Evolutionary conservation across 1,139 yeast genomes (phyloP).

Genomic region (Lodderomyces theae): DNA sequence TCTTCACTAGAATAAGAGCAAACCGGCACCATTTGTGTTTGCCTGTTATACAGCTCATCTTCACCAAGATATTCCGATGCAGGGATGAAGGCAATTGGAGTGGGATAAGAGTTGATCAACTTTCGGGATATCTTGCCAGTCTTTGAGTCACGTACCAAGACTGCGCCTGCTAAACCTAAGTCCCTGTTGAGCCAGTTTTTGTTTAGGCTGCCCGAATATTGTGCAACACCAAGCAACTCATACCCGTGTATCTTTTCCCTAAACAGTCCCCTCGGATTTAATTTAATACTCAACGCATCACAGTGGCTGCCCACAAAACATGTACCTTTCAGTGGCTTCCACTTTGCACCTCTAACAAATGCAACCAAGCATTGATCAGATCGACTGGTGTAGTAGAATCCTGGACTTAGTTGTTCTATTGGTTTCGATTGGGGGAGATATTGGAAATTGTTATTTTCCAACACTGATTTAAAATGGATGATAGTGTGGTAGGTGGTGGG

Average conservation of each 20-base stretch:
- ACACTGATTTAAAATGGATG: constrained; percentile 36
- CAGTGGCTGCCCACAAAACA: constrained; percentile 62
- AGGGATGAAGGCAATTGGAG: constrained; percentile 64
- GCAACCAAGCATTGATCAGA: constrained; percentile 57
- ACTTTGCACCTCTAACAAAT: constrained; percentile 53
- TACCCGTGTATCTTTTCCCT: constrained; percentile 52
- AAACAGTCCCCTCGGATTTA: constrained; percentile 44
- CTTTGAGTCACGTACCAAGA: constrained; percentile 37
- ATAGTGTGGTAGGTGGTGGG: constrained; percentile 68
- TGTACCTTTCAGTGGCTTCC: constrained; percentile 56
- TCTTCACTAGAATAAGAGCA: constrained; percentile 44
- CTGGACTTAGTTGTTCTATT: constrained; percentile 33
- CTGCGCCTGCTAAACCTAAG: constrained; percentile 63
- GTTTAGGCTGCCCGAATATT: constrained; percentile 59
- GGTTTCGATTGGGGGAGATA: constrained; percentile 51
- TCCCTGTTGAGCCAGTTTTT: constrained; percentile 66
- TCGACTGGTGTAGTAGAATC: constrained; percentile 51
- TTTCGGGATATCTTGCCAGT: constrained; percentile 36
- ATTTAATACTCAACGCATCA: constrained; percentile 55
- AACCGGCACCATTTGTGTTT: constrained; percentile 63
- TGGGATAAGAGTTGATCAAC: constrained; percentile 56
- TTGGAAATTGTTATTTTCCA: constrained; percentile 50
- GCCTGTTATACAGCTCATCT: constrained; percentile 53
- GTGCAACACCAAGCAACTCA: constrained; percentile 63
- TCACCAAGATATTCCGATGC: constrained; percentile 69